phyloP scores from a whole-genome alignment of 2,329 filamentous ascomycete species.

The Huntiella decipiens region DNA sequence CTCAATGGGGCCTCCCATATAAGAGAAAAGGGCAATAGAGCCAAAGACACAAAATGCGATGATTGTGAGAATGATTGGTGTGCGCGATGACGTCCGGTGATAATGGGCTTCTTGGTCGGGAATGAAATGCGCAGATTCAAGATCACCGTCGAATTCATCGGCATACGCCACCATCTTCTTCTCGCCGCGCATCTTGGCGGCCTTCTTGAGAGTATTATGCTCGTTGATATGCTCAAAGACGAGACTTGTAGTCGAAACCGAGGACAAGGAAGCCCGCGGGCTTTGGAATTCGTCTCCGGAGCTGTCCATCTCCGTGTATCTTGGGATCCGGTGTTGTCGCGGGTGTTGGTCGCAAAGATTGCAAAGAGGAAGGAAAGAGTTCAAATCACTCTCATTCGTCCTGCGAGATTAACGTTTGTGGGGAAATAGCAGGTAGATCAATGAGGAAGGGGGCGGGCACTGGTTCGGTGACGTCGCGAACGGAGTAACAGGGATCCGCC shows the following conservation, averaged over 20 bases:
- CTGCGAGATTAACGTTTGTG: too few species aligned
- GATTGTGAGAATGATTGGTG: constrained; percentile 49
- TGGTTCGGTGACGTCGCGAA: neutral
- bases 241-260: constrained; percentile 65
- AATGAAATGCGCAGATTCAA: constrained; percentile 36
- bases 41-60: constrained; percentile 43
- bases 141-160: constrained; percentile 15
- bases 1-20: constrained; percentile 41
- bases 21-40: constrained; percentile 45
- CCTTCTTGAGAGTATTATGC: constrained; percentile 14
- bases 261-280: constrained; percentile 43
- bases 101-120: constrained; percentile 16
- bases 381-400: neutral
- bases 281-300: neutral
- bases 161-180: neutral
- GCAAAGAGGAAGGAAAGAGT: neutral
- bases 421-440: too few species aligned
- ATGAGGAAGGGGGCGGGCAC: too few species aligned
- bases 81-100: constrained; percentile 18
- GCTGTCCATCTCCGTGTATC: neutral
- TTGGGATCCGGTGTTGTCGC: neutral
- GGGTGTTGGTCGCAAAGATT: neutral
- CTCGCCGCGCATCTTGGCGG: neutral
- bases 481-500: neutral
- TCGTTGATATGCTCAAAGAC: constrained; percentile 62